phyloP scores from a whole-genome alignment of 176 grass and related monocot genomes.

The Musa itinerans region DNA sequence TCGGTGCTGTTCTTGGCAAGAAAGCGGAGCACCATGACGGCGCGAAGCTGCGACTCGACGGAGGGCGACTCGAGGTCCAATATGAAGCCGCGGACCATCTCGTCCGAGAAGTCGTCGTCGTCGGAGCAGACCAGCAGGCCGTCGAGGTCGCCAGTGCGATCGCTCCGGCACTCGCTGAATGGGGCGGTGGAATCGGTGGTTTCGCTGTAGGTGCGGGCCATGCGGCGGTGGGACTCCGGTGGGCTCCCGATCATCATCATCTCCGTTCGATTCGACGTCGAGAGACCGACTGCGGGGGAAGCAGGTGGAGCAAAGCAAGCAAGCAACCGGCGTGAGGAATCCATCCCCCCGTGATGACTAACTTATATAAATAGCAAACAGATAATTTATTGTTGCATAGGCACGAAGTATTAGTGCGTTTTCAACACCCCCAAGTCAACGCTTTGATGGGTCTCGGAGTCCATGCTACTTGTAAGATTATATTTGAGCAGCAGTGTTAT shows the following conservation, averaged over 20 bases:
- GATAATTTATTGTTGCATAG: too few relatives aligned
- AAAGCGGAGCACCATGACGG: constrained; percentile 60
- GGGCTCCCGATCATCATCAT: background rate
- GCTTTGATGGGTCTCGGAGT: too few relatives aligned
- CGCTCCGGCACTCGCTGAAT: constrained; percentile 79
- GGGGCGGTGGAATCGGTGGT: background rate
- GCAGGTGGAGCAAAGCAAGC: background rate
- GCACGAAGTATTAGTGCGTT: too few relatives aligned
- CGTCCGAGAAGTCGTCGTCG: constrained; percentile 57
- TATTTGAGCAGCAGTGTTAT: too few relatives aligned
- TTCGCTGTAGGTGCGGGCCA: background rate
- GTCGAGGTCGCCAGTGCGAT: constrained; percentile 40
- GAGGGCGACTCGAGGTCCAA: constrained; percentile 40
- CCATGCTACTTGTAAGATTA: too few relatives aligned
- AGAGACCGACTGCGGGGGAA: too few relatives aligned
- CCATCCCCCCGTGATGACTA: too few relatives aligned
- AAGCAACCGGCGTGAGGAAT: background rate
- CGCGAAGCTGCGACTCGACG: constrained; percentile 49
- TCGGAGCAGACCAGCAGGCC: constrained; percentile 52
- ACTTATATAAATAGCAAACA: too few relatives aligned
- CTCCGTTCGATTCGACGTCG: background rate
- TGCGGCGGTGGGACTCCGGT: background rate
- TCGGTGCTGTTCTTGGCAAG: constrained; percentile 86
- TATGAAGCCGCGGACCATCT: constrained; percentile 43
- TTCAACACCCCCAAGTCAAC: too few relatives aligned